These are phyloP conservation scores for Tuber umbilicatum DNA, from an alignment of 495 filamentous ascomycete genomes.

Conservation along the genomic window DNA sequence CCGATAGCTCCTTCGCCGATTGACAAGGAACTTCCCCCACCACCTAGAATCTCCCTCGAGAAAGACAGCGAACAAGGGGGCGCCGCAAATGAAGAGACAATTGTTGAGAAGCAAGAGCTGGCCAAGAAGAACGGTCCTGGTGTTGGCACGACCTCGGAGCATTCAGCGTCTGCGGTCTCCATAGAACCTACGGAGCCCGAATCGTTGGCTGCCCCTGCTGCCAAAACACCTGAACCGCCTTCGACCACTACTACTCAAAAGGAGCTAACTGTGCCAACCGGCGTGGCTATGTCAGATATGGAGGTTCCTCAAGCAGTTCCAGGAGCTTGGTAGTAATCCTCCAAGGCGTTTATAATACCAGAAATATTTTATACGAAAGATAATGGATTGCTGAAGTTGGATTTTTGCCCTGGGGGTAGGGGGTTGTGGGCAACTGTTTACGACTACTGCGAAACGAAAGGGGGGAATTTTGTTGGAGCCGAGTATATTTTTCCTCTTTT, in stretches of 20 bases:
- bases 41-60: constrained; percentile 1
- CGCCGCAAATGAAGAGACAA: background rate
- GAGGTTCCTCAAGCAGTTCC: constrained; percentile 17
- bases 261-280: background rate
- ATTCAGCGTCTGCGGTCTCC: background rate
- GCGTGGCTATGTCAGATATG: background rate
- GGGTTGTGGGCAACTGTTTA: background rate
- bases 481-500: background rate
- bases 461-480: background rate
- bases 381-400: background rate
- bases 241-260: background rate
- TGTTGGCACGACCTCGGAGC: background rate
- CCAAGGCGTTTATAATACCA: background rate
- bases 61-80: background rate
- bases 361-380: constrained; percentile 6
- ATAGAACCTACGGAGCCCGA: background rate
- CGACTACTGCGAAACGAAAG: background rate
- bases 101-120: background rate
- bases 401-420: background rate
- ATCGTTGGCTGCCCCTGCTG: background rate
- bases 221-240: background rate
- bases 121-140: background rate
- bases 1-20: background rate
- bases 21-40: background rate
- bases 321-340: constrained; percentile 23